phyloP scores from a whole-genome alignment of 257 asterid species.

The Rhazya stricta region DNA sequence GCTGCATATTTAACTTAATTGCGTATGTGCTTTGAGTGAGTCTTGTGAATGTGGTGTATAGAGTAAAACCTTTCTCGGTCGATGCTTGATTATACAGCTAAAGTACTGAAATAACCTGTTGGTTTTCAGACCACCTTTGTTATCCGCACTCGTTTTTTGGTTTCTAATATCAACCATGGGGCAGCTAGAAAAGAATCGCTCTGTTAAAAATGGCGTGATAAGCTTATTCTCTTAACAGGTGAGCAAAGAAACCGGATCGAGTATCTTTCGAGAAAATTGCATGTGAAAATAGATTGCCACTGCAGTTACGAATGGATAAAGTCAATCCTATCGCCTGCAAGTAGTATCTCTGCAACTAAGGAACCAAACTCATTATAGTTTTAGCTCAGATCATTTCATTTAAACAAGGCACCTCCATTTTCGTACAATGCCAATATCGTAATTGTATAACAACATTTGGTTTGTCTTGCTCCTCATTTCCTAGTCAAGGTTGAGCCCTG shows the following conservation, averaged over 20 bases:
- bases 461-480: not conserved
- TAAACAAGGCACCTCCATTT: not conserved
- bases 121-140: too few species aligned
- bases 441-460: too few species aligned
- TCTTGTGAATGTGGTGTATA: too few species aligned
- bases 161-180: too few species aligned
- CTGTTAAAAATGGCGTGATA: not conserved
- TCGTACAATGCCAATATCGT: not conserved
- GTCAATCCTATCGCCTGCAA: slow-evolving; percentile 4
- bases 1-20: too few species aligned
- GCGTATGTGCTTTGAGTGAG: too few species aligned
- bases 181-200: too few species aligned
- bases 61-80: too few species aligned
- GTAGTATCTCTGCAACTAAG: not conserved
- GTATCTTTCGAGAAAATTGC: slow-evolving; percentile 17
- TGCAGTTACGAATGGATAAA: not conserved
- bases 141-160: too few species aligned
- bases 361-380: not conserved
- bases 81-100: too few species aligned
- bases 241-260: not conserved
- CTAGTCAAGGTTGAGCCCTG: not conserved
- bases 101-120: too few species aligned
- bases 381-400: not conserved
- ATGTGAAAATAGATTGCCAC: slow-evolving; percentile 24
- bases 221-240: not conserved